Conservation (phyloP, 805 yeast genomes). For the Lipomyces kockii region DNA sequence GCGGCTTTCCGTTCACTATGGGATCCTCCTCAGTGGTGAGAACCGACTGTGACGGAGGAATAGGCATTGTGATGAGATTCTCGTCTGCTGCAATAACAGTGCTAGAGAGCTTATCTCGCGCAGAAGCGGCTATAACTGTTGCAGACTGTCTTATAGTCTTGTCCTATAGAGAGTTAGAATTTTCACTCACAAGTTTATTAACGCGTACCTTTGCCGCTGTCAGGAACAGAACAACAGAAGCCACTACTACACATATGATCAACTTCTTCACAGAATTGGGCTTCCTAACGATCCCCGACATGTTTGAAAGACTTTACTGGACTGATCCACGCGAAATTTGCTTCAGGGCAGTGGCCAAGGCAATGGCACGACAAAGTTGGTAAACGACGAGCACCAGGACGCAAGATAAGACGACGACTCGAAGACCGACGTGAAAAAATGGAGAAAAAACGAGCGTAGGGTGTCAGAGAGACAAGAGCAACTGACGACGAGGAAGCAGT, state of each 20-base stretch:
- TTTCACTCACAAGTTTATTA: neutral
- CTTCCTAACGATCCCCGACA: neutral
- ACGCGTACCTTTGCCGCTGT: neutral
- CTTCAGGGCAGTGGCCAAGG: neutral
- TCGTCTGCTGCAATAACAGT: neutral
- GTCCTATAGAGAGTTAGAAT: constrained; percentile 2
- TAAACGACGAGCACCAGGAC: neutral
- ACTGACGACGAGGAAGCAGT: neutral
- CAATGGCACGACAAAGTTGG: neutral
- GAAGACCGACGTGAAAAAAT: neutral
- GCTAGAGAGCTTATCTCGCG: neutral
- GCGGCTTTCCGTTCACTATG: constrained; percentile 19
- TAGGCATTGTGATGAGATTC: neutral
- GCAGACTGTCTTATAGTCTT: neutral
- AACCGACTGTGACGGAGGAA: neutral
- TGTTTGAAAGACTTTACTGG: neutral
- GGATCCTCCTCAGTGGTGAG: neutral
- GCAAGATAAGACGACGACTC: neutral
- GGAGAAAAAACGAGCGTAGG: neutral
- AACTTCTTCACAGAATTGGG: neutral
- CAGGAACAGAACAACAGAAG: neutral
- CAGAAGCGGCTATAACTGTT: neutral
- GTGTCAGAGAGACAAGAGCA: neutral
- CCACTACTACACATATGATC: neutral
- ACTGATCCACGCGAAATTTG: neutral